Evolutionary conservation across 2,329 filamentous ascomycete species (phyloP), one percentile per base, ranked within the genome.

Genomic region (Tolypocladium ovalisporum): DNA sequence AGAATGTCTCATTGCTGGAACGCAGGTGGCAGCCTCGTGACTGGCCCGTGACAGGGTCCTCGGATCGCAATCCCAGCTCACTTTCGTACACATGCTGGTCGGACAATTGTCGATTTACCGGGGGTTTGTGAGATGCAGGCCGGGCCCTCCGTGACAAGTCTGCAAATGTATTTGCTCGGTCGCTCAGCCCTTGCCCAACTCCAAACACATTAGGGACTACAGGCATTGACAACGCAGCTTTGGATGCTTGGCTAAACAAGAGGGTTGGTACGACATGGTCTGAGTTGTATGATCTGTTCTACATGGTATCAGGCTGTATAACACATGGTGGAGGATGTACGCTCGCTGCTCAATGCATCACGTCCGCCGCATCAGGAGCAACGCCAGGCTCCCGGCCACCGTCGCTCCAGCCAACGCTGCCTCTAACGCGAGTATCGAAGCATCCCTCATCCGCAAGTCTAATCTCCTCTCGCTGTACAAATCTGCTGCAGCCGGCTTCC

Each of bases 401-500:
- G 79, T 77, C 13, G 84, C 87, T n/a, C 88, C 88, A 0, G 83
- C 79, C 34, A 82, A 77, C 9, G 81, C 84, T 56, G 87, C 82
- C 70, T 91, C 83, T 39, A 90, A 72, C 54, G 82, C 85, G 62
- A 89, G 74, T n/a, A 86, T 71, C 2, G 88, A 89, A 36, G 87
- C 73, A 64, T 92, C 88, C 55, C 82, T 80, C 76, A 89, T 88
- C 49, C 81, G 81, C 60, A 90, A 65, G 54, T 79, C 75, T 65
- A 90, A 75, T 60, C 73, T 74, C 62, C 84, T 77, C 57, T 90
- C 84, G 70, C 87, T 89, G 71, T 80, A 82, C 19, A 90, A 70
- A 61, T 90, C 85, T 44, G 73, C 65, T 6, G 81, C 63, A 4
- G 73, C 74, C 8, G 76, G 73, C 63, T 73, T 78, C 76, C 82